Evolutionary conservation across 768 basidiomycete species (phyloP).

Genomic region (Mycena capillaripes): DNA sequence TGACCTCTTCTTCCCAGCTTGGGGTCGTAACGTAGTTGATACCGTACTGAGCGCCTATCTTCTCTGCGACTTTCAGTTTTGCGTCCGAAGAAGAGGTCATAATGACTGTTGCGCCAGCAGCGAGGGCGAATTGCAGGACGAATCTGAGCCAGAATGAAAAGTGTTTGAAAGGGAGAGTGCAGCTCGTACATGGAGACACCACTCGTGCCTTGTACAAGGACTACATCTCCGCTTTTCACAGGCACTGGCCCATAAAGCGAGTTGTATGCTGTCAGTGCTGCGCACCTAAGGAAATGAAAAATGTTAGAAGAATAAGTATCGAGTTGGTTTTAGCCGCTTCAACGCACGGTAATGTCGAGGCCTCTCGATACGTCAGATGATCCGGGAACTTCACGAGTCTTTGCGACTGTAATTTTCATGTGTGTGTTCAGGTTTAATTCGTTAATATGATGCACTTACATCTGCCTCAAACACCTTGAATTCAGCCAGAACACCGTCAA

Average conservation of each 20-base stretch:
- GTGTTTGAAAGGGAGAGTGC: no score
- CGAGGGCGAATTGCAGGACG: slow-evolving; percentile 60
- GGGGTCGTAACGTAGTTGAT: slow-evolving; percentile 65
- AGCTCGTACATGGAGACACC: slow-evolving; percentile 54
- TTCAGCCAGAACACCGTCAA: slow-evolving; percentile 53
- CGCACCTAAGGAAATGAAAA: slow-evolving; percentile 45
- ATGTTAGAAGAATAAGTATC: background rate
- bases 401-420: background rate
- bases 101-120: slow-evolving; percentile 63
- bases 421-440: background rate
- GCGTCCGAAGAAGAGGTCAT: slow-evolving; percentile 55
- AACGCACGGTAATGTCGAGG: slow-evolving; percentile 58
- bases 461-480: slow-evolving; percentile 55
- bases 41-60: slow-evolving; percentile 56
- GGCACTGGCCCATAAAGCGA: slow-evolving; percentile 54
- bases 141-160: slow-evolving; percentile 46
- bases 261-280: slow-evolving; percentile 64
- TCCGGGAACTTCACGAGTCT: slow-evolving; percentile 56
- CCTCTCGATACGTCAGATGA: slow-evolving; percentile 61
- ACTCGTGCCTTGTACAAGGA: slow-evolving; percentile 59
- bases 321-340: background rate
- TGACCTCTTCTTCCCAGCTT: slow-evolving; percentile 63
- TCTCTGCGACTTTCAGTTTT: slow-evolving; percentile 43
- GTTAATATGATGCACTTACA: slow-evolving; percentile 38
- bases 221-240: slow-evolving; percentile 61